A percentile compares a stretch with the other conserved stretches of the same genome.
These are phyloP conservation scores for Pythium utonaiense DNA, from an alignment of 352 stramenopile species.

Conservation along the genomic window DNA sequence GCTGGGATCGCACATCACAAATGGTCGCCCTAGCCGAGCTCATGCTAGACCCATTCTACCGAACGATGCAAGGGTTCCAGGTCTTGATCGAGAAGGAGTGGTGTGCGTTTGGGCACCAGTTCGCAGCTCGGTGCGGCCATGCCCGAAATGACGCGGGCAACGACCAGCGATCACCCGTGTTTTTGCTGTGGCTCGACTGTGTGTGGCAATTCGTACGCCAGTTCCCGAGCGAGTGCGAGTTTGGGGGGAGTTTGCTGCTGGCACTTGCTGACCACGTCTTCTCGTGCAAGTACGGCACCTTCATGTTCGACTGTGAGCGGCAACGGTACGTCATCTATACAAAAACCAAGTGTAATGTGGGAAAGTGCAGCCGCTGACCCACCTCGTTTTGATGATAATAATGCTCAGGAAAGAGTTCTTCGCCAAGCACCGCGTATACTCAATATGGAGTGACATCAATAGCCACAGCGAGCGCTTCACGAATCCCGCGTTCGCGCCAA, in stretches of 20 bases:
- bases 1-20: conserved; percentile 99
- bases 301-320: conserved; percentile 96
- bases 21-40: conserved; percentile 94
- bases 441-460: conserved; percentile 83
- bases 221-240: conserved; percentile 97
- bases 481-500: conserved; percentile 64
- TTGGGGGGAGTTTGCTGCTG: conserved; percentile 92
- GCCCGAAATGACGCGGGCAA: conserved; percentile 85
- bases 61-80: conserved; percentile 96
- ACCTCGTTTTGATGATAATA: background rate
- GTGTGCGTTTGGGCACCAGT: conserved; percentile 98
- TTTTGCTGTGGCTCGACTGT: conserved; percentile 98
- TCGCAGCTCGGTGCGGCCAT: conserved; percentile 92
- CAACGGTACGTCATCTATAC: conserved; percentile 44
- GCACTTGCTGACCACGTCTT: conserved; percentile 95
- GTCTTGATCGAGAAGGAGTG: conserved; percentile 99
- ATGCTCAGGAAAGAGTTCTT: conserved; percentile 82
- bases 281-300: conserved; percentile 96
- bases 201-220: conserved; percentile 97
- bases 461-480: conserved; percentile 62
- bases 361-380: conserved; percentile 1
- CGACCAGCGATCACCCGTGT: conserved; percentile 97
- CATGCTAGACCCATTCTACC: conserved; percentile 97
- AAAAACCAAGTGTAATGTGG: background rate
- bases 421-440: conserved; percentile 65